phyloP scores from a whole-genome alignment of 148 eudicot genomes.

The Gaultheria prostrata region DNA sequence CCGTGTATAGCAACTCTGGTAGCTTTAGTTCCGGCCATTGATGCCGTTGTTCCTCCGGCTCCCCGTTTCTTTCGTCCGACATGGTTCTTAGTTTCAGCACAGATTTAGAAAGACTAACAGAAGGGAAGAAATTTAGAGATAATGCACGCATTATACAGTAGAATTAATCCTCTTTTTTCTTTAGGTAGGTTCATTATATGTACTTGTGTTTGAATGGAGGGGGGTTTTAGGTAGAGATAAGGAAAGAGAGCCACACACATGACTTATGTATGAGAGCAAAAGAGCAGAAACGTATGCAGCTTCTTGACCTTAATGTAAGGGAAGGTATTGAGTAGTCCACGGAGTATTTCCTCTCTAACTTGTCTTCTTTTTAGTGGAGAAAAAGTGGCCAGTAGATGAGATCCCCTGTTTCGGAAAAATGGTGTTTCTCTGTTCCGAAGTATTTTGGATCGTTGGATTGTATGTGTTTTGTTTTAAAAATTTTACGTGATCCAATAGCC shows the following conservation, averaged over 20 bases:
- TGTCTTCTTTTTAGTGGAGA: not conserved
- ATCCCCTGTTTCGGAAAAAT: too few species aligned
- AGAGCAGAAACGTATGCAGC: constrained; percentile 39
- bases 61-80: constrained; percentile 44
- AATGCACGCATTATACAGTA: constrained; percentile 34
- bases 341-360: constrained; percentile 29
- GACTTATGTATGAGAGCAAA: constrained; percentile 31
- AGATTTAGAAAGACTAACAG: constrained; percentile 15
- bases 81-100: constrained; percentile 22
- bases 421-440: too few species aligned
- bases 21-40: constrained; percentile 66
- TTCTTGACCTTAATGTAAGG: constrained; percentile 29
- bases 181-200: not conserved
- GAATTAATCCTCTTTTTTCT: not conserved
- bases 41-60: constrained; percentile 24
- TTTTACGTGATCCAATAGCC: too few species aligned
- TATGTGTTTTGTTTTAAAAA: too few species aligned
- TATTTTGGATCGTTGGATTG: too few species aligned
- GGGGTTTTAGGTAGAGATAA: constrained; percentile 49
- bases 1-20: constrained; percentile 41
- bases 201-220: not conserved
- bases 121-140: constrained; percentile 27
- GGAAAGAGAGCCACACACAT: constrained; percentile 95
- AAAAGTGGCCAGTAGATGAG: not conserved
- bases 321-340: constrained; percentile 52